Conservation (phyloP, 352 stramenopile species). For the Pythium folliculosum region DNA sequence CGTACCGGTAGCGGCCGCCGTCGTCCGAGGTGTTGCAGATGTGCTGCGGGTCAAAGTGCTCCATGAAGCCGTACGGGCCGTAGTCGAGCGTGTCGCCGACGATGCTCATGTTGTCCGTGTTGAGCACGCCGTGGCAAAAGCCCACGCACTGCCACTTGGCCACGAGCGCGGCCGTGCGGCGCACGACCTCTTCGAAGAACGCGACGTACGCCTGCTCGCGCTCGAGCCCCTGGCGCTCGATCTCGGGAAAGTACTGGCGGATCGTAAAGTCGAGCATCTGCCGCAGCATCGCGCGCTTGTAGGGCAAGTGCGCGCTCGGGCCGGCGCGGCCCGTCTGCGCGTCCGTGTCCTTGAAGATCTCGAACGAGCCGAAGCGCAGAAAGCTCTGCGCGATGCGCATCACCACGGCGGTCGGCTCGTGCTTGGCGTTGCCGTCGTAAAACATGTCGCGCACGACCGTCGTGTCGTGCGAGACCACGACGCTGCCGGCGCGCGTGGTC, state of each 20-base stretch:
- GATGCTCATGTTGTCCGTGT: slow-evolving; percentile 94
- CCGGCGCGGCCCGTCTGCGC: slow-evolving; percentile 57
- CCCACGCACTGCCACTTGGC: slow-evolving; percentile 84
- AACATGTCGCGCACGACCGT: slow-evolving; percentile 86
- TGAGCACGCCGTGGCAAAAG: slow-evolving; percentile 92
- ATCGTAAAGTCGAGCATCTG: slow-evolving; percentile 85
- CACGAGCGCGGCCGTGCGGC: slow-evolving; percentile 77
- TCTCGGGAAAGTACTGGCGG: slow-evolving; percentile 63
- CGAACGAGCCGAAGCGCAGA: slow-evolving; percentile 94
- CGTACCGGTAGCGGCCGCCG: slow-evolving; percentile 78
- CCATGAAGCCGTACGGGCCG: slow-evolving; percentile 92
- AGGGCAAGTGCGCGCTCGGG: slow-evolving; percentile 62
- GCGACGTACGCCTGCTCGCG: slow-evolving; percentile 30
- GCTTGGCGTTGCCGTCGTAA: slow-evolving; percentile 83
- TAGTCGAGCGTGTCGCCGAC: slow-evolving; percentile 92
- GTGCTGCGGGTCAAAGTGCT: slow-evolving; percentile 85
- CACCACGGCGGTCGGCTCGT: slow-evolving; percentile 85
- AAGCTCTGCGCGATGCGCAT: slow-evolving; percentile 92
- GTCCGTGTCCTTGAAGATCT: slow-evolving; percentile 92
- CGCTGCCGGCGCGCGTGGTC: slow-evolving; percentile 91
- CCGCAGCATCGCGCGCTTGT: slow-evolving; percentile 68
- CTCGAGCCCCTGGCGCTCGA: slow-evolving; percentile 28
- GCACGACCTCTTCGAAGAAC: slow-evolving; percentile 71
- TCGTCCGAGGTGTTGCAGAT: slow-evolving; percentile 86
- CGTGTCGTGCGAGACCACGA: slow-evolving; percentile 72